Evolutionary conservation across 2,329 filamentous ascomycete genomes (phyloP).

Genomic region (Thielaviopsis populi): DNA sequence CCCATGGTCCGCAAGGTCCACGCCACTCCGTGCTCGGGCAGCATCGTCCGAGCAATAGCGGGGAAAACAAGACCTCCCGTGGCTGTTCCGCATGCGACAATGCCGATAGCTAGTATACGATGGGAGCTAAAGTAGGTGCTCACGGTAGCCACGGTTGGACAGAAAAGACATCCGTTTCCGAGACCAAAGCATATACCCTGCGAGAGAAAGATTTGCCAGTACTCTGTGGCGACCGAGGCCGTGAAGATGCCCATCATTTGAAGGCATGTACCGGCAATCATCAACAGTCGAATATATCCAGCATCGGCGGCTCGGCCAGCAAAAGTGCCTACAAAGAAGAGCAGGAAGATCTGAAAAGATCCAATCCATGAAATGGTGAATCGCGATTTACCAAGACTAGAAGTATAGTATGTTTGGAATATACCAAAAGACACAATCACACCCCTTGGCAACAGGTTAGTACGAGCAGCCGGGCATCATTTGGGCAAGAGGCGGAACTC

Average conservation of each 20-base stretch:
- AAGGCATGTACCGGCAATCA: conserved; percentile 29
- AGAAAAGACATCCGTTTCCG: conserved; percentile 48
- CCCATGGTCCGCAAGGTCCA: conserved; percentile 46
- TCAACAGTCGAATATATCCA: conserved; percentile 34
- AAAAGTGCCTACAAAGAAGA: conserved; percentile 40
- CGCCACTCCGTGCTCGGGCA: conserved; percentile 19
- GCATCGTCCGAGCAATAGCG: conserved; percentile 18
- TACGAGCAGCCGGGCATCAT: neutral
- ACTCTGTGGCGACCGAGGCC: conserved; percentile 30
- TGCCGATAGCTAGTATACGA: conserved; percentile 44
- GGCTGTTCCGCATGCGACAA: conserved; percentile 44
- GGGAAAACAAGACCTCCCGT: conserved; percentile 47
- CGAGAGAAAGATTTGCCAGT: conserved; percentile 41
- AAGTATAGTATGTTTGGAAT: conserved; percentile 39
- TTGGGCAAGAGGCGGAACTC: conserved; percentile 9
- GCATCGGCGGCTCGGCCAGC: conserved; percentile 39
- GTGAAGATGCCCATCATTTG: conserved; percentile 34
- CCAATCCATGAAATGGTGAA: conserved; percentile 41
- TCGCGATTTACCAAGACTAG: conserved; percentile 26
- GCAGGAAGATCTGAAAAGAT: conserved; percentile 37
- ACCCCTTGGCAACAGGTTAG: conserved; percentile 25
- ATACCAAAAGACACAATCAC: conserved; percentile 41
- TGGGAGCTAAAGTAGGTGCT: conserved; percentile 49
- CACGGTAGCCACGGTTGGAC: conserved; percentile 47
- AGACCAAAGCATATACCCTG: conserved; percentile 42